Evolutionary conservation across 2,329 filamentous ascomycete genomes (phyloP).

Genomic region (Capronia epimyces): DNA sequence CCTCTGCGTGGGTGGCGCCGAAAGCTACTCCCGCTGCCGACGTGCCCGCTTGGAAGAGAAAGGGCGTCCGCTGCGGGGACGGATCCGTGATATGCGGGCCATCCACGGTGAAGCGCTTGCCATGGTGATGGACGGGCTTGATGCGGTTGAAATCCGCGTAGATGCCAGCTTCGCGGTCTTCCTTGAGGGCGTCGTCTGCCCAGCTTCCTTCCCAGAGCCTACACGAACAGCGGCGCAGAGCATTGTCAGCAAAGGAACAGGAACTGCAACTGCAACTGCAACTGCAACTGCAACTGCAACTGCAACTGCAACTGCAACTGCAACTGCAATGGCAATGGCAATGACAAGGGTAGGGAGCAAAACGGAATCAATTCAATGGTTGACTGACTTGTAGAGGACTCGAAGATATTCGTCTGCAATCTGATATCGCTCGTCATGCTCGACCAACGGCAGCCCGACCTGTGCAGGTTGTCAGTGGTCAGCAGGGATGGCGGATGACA

Average conservation of each 20-base stretch:
- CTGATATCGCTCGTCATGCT: conserved; percentile 57
- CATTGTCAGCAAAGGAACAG: too few relatives aligned
- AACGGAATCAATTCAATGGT: background rate
- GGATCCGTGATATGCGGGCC: conserved; percentile 49
- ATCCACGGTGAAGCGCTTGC: conserved; percentile 46
- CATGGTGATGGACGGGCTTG: conserved; percentile 55
- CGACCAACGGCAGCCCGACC: conserved; percentile 31
- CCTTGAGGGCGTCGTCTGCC: conserved; percentile 53
- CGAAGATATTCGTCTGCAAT: conserved; percentile 59
- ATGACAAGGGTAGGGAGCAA: background rate
- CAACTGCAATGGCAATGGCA: too few relatives aligned
- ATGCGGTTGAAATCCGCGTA: conserved; percentile 57
- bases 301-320: too few relatives aligned
- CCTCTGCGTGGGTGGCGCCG: conserved; percentile 55
- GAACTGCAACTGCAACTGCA: too few relatives aligned
- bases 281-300: too few relatives aligned
- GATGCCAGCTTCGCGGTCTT: conserved; percentile 50
- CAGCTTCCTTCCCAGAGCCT: conserved; percentile 54
- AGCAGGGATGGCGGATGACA: background rate
- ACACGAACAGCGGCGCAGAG: background rate
- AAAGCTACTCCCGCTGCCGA: conserved; percentile 55
- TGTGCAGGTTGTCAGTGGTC: background rate
- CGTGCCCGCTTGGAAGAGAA: conserved; percentile 56
- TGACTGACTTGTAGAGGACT: conserved; percentile 55
- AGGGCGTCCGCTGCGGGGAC: conserved; percentile 53